Conservation (phyloP, 169 alveolate species). For the Miamiensis avidus region DNA sequence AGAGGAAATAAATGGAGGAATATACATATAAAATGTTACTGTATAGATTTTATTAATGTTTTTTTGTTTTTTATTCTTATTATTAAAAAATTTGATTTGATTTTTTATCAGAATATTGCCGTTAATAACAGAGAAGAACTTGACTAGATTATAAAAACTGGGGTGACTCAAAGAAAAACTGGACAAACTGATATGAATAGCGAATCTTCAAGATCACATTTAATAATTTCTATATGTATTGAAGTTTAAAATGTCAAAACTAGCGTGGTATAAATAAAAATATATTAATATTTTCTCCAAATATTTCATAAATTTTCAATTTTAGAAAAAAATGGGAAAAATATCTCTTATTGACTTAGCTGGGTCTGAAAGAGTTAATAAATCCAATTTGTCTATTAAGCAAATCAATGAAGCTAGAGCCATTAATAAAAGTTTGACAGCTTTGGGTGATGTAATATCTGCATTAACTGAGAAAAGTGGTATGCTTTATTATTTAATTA, state of each 20-base stretch:
- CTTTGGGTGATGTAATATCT: slow-evolving; percentile 90
- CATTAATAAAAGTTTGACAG: slow-evolving; percentile 86
- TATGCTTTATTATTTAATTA: too few relatives aligned
- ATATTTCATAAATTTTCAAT: slow-evolving; percentile 14
- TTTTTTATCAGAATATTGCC: slow-evolving; percentile 17
- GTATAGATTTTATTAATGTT: slow-evolving; percentile 23
- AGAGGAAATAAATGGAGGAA: slow-evolving; percentile 67
- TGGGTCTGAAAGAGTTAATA: slow-evolving; percentile 87
- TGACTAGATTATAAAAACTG: slow-evolving; percentile 50
- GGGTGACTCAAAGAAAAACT: slow-evolving; percentile 70
- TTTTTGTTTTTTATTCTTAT: too few relatives aligned
- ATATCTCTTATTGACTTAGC: slow-evolving; percentile 90
- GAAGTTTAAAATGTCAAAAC: slow-evolving; percentile 70
- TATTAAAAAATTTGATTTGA: too few relatives aligned
- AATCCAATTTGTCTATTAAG: slow-evolving; percentile 70
- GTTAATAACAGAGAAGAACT: slow-evolving; percentile 50
- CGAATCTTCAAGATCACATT: slow-evolving; percentile 86
- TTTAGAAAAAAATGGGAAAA: slow-evolving; percentile 78
- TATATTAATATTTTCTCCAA: not conserved
- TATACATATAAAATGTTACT: slow-evolving; percentile 59
- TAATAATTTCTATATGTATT: slow-evolving; percentile 78
- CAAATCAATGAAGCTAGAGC: slow-evolving; percentile 84
- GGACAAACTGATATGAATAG: slow-evolving; percentile 89
- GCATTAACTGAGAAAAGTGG: slow-evolving; percentile 71
- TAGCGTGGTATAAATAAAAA: slow-evolving; percentile 15